Conservation (phyloP, 164 flowering plant genomes). For the Paratinospora sagittata region DNA sequence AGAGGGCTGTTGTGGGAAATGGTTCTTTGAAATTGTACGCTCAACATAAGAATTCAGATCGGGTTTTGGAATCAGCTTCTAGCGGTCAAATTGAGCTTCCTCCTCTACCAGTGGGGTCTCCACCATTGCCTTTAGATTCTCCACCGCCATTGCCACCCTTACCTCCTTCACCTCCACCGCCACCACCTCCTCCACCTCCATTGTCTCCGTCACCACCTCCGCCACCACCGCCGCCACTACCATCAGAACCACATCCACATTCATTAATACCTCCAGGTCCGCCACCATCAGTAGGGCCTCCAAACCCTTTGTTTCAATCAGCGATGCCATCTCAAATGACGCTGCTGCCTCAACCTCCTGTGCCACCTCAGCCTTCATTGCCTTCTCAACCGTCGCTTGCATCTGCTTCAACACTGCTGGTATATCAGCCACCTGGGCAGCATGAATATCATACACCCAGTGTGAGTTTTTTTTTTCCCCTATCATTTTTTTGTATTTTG, state of each 20-base stretch:
- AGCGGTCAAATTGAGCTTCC: conserved; percentile 31
- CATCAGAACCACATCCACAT: conserved; percentile 23
- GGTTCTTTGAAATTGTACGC: conserved; percentile 23
- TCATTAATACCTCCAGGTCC: conserved; percentile 27
- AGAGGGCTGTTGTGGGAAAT: conserved; percentile 17
- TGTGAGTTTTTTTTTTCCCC: conserved; percentile 34
- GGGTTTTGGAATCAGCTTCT: conserved; percentile 24
- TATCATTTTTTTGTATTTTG: not conserved
- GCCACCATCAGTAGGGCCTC: conserved; percentile 29
- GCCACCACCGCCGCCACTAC: conserved; percentile 24
- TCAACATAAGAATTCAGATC: conserved; percentile 24
- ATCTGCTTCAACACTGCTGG: conserved; percentile 36
- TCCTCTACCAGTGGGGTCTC: conserved; percentile 58
- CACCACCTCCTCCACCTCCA: conserved; percentile 25
- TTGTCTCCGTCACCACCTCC: conserved; percentile 24
- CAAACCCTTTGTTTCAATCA: conserved; percentile 22
- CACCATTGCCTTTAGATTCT: conserved; percentile 56
- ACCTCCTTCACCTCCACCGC: conserved; percentile 37
- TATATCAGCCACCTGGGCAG: conserved; percentile 37
- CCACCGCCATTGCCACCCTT: conserved; percentile 58
- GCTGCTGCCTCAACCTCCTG: conserved; percentile 22
- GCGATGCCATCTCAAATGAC: conserved; percentile 25
- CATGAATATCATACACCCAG: conserved; percentile 39
- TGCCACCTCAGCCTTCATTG: conserved; percentile 18
- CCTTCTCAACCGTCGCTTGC: conserved; percentile 18